These are phyloP conservation scores for Moesziomyces sp. DNA, from an alignment of 1,284 basidiomycete species.

Conservation along the genomic window DNA sequence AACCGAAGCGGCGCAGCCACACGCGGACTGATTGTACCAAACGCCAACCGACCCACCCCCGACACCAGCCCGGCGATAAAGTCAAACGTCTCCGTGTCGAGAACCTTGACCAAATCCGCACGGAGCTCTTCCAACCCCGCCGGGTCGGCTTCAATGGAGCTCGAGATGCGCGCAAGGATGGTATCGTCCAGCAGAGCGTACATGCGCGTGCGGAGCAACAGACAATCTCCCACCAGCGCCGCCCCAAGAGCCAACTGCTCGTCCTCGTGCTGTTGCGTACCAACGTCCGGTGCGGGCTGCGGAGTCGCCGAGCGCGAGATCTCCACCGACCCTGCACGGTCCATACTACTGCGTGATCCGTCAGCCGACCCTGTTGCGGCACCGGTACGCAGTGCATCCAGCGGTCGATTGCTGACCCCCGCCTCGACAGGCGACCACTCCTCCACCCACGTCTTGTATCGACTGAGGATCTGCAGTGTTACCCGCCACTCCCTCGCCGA, in stretches of 20 bases:
- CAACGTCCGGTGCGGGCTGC: slow-evolving; percentile 21
- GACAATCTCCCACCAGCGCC: slow-evolving; percentile 10
- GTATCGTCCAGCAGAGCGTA: slow-evolving; percentile 4
- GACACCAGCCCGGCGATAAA: slow-evolving; percentile 21
- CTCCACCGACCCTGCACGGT: slow-evolving; percentile 11
- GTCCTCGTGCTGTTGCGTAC: slow-evolving; percentile 28
- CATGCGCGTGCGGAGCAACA: slow-evolving; percentile 1
- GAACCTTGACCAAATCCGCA: slow-evolving; percentile 6
- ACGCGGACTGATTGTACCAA: slow-evolving; percentile 77
- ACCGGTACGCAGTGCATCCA: slow-evolving; percentile 1
- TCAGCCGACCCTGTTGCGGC: slow-evolving; percentile 1
- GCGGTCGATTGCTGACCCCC: not conserved
- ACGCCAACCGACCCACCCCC: slow-evolving; percentile 10
- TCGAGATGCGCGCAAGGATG: slow-evolving; percentile 7
- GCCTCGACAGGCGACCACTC: slow-evolving; percentile 19
- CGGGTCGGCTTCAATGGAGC: not conserved
- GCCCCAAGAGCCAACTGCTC: slow-evolving; percentile 9
- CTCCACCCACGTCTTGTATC: slow-evolving; percentile 61
- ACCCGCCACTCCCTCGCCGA: slow-evolving; percentile 60
- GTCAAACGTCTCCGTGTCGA: slow-evolving; percentile 22
- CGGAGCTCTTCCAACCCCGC: slow-evolving; percentile 2
- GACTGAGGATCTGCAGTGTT: slow-evolving; percentile 59
- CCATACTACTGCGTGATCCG: slow-evolving; percentile 4
- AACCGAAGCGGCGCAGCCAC: slow-evolving; percentile 86
- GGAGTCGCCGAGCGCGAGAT: slow-evolving; percentile 30